phyloP scores from a whole-genome alignment of 2,329 filamentous ascomycete species.

The Alternaria hordeiaustralica region DNA sequence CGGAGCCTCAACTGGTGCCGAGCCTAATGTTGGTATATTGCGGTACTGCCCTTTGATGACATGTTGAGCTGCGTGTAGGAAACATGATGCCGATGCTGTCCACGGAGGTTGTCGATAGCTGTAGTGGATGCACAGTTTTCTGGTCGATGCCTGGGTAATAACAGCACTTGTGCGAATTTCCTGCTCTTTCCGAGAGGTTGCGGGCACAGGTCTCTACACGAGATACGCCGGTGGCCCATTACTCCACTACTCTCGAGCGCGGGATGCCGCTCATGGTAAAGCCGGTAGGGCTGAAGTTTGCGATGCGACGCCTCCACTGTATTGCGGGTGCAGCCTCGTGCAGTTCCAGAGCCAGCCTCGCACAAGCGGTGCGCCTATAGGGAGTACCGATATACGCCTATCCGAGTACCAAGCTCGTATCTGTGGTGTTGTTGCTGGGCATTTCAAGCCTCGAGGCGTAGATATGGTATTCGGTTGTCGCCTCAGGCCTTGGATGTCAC shows the following conservation, averaged over 20 bases:
- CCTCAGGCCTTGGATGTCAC: slow-evolving; percentile 5
- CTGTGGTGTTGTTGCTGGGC: slow-evolving; percentile 7
- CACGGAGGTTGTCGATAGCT: background rate
- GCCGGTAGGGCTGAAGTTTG: slow-evolving; percentile 8
- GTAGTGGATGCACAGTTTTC: background rate
- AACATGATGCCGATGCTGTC: background rate
- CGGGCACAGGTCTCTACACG: background rate
- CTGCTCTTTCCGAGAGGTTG: background rate
- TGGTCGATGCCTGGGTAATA: background rate
- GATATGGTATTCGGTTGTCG: slow-evolving; percentile 6
- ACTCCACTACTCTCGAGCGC: background rate
- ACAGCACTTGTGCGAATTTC: background rate
- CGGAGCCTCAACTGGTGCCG: slow-evolving; percentile 2
- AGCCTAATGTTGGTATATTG: slow-evolving; percentile 11
- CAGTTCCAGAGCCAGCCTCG: slow-evolving; percentile 1
- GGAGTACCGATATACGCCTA: background rate
- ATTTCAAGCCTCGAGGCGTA: slow-evolving; percentile 2
- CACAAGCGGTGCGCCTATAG: background rate
- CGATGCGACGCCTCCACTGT: background rate
- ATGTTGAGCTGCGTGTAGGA: background rate
- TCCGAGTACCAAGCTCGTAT: slow-evolving; percentile 3
- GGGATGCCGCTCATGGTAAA: slow-evolving; percentile 4
- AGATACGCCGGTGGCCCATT: slow-evolving; percentile 4
- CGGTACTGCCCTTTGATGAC: background rate
- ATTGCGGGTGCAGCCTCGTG: background rate